Percentiles rank a stretch among this genome's conserved stretches.
Conservation (phyloP, 202 grass and related monocot species). For the Carex arenaria region DNA sequence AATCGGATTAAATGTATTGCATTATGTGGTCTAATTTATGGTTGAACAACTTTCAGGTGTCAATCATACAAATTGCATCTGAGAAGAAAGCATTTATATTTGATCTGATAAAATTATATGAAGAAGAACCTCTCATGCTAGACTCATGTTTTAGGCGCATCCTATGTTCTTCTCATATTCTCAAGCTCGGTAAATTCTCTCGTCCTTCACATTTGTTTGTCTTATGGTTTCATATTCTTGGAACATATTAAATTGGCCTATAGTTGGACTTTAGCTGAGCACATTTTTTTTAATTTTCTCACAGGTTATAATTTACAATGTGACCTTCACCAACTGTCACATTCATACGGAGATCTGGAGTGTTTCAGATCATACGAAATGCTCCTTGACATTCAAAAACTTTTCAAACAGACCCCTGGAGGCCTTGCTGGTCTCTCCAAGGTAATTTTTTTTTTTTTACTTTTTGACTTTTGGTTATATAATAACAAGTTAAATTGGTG, state of each 20-base stretch:
- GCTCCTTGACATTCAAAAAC: constrained; percentile 95
- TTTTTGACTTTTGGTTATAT: constrained; percentile 4
- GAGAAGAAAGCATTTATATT: constrained; percentile 90
- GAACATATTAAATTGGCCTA: background rate
- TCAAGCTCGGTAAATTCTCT: constrained; percentile 70
- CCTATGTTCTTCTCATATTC: constrained; percentile 80
- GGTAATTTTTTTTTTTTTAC: constrained; percentile 33
- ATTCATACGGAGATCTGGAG: constrained; percentile 77
- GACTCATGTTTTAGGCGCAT: constrained; percentile 78
- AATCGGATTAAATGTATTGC: background rate
- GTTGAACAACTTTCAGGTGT: constrained; percentile 44
- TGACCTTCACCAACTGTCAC: constrained; percentile 70
- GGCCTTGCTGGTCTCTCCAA: constrained; percentile 82
- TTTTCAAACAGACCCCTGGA: constrained; percentile 76
- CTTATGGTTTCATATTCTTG: too few relatives aligned
- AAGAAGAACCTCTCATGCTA: constrained; percentile 60
- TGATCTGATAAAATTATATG: constrained; percentile 93
- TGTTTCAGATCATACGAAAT: constrained; percentile 89
- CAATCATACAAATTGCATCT: constrained; percentile 96
- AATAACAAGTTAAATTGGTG: background rate
- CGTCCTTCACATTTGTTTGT: background rate
- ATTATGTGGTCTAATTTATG: background rate
- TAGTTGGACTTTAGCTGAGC: background rate
- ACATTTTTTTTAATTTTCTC: constrained; percentile 1
- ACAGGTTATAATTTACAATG: constrained; percentile 91